phyloP scores from a whole-genome alignment of 805 yeast genomes.

The Teunomyces pallodes region DNA sequence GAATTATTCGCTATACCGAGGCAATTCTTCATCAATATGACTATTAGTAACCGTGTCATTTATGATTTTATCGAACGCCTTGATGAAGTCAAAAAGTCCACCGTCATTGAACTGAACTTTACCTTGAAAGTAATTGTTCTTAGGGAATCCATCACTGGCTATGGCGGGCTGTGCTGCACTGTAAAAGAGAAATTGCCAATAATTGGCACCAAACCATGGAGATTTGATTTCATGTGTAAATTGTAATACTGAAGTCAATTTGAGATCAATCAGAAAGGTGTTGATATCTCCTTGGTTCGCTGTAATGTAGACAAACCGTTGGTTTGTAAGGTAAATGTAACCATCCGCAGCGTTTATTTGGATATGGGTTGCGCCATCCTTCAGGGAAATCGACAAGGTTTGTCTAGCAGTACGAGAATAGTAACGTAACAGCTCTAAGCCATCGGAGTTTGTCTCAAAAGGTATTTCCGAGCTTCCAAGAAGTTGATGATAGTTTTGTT shows the following conservation, averaged over 20 bases:
- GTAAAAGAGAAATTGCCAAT: conserved; percentile 43
- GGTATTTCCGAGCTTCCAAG: conserved; percentile 12
- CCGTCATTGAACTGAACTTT: conserved; percentile 45
- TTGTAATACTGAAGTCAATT: conserved; percentile 23
- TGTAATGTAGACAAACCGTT: conserved; percentile 39
- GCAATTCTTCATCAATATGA: conserved; percentile 46
- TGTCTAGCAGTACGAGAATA: conserved; percentile 24
- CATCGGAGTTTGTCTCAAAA: conserved; percentile 18
- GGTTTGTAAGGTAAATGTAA: conserved; percentile 39
- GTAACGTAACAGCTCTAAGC: conserved; percentile 15
- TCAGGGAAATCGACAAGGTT: conserved; percentile 23
- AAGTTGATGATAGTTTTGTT: conserved; percentile 10
- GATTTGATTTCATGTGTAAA: conserved; percentile 41
- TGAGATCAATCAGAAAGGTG: conserved; percentile 37
- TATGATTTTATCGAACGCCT: conserved; percentile 28
- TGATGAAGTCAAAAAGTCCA: conserved; percentile 44
- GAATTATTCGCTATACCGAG: conserved; percentile 30
- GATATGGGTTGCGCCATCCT: conserved; percentile 10
- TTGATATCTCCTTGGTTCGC: conserved; percentile 41
- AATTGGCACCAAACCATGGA: conserved; percentile 57
- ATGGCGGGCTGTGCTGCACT: conserved; percentile 30
- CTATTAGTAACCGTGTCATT: conserved; percentile 35
- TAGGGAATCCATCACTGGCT: conserved; percentile 41
- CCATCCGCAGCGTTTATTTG: conserved; percentile 39
- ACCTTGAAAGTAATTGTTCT: conserved; percentile 36